Base-by-base conservation (phyloP, 306 rosid species). In the Herpetospermum pedunculosum region DNA sequence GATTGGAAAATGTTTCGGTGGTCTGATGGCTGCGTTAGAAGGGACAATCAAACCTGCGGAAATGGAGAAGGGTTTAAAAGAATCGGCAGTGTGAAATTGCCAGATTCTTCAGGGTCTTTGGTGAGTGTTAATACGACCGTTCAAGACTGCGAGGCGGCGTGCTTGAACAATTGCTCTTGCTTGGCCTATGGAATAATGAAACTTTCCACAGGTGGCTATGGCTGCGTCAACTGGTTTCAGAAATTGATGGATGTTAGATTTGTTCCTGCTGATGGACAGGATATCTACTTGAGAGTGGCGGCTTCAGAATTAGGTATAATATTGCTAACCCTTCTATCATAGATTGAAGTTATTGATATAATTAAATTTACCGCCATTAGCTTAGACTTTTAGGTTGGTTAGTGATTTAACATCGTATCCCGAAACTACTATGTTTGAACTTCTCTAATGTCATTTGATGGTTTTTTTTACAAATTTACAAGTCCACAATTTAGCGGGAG, bases 91-190 rank as follows among this genome's bases (percentile, higher is more conserved):
- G 6, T 41, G 40, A 74, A 43, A 2, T 0, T 26, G 44, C 77
- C 77, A 0, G 69, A 57, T 57, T 12, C 77, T 25, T 40, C 54
- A 14, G 2, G 70, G 7, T 14, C 8, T 8, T 26, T 26, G 12
- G 70, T 75, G 38, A 30, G 30, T 60, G 32, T 55, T 1, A 0
- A 29, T 8, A 40, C 43, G 70, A 74, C 28, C 30, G 40, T 32
- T 8, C 70, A 50, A 15, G 18, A n/a, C 2, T 84, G 84, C 68
- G 8, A 14, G 58, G 18, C 18, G 15, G 25, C 23, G 26, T 84
- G 84, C 67, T 38, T 75, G 12, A 35, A 21, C 13, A 75, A 80
- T 26, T 84, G 87, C 37, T 38, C 74, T 41, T 84, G 84, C 72
- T 3, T 32, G 28, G 83, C 84, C 21, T 80, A 47, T 62, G 70